These are phyloP conservation scores for Solanum hybrid DNA, from an alignment of 305 asterid species.

Conservation along the genomic window DNA sequence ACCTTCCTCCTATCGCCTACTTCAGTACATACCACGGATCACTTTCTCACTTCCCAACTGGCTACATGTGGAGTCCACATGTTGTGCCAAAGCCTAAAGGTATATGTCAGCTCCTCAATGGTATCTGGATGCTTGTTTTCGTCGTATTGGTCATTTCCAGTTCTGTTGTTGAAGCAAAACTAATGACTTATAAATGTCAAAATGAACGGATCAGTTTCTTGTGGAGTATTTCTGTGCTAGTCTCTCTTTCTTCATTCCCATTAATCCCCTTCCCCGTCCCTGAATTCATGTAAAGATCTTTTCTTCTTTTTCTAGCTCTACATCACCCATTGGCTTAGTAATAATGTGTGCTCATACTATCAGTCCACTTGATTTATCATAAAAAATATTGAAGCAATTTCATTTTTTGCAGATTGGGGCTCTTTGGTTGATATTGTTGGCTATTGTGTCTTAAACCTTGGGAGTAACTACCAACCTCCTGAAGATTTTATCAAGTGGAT, in stretches of 20 bases:
- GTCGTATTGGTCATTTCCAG: background rate
- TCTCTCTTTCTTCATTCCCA: background rate
- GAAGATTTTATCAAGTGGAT: constrained; percentile 73
- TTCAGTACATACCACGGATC: constrained; percentile 90
- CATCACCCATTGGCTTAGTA: background rate
- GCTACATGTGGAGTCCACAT: constrained; percentile 97
- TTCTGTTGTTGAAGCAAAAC: background rate
- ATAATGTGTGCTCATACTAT: background rate
- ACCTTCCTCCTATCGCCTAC: constrained; percentile 92
- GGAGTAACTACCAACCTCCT: constrained; percentile 62
- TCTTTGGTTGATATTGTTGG: constrained; percentile 91
- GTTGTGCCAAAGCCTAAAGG: constrained; percentile 95
- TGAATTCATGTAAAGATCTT: background rate
- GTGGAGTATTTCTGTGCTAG: background rate
- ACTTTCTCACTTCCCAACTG: constrained; percentile 92
- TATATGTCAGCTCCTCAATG: constrained; percentile 10
- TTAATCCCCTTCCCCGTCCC: background rate
- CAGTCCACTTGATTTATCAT: background rate
- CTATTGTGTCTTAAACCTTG: constrained; percentile 75
- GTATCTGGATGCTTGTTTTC: background rate
- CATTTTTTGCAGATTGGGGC: constrained; percentile 78
- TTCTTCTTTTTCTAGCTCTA: background rate
- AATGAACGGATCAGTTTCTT: background rate
- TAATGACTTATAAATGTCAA: background rate
- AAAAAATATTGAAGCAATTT: constrained; percentile 9